Conservation (phyloP, 176 grass and related monocot species). For the Aegilops umbellulata region DNA sequence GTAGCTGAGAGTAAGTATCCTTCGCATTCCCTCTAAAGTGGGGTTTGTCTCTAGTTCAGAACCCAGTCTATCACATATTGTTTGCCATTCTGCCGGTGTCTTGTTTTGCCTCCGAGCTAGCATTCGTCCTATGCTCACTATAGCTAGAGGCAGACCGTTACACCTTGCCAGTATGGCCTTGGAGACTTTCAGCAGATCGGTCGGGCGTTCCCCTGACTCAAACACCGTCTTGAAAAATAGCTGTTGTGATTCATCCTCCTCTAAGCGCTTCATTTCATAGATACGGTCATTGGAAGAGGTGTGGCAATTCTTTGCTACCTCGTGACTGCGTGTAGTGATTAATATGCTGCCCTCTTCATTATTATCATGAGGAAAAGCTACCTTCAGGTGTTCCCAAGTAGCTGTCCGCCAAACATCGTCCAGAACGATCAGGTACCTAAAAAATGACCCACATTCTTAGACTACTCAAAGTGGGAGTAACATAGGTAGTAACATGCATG, state of each 20-base stretch:
- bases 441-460: not conserved
- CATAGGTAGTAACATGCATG: too few relatives aligned
- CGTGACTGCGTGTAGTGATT: slow-evolving; percentile 15
- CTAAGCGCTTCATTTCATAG: not conserved
- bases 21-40: slow-evolving; percentile 1
- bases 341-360: slow-evolving; percentile 24
- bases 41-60: not conserved
- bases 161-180: slow-evolving; percentile 25
- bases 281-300: not conserved
- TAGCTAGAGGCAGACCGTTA: slow-evolving; percentile 31
- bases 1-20: slow-evolving; percentile 30
- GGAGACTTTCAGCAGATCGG: not conserved
- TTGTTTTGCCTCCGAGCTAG: not conserved
- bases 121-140: slow-evolving; percentile 26
- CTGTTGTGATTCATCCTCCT: not conserved
- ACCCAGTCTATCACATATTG: not conserved
- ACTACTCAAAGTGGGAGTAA: too few relatives aligned
- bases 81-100: not conserved
- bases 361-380: slow-evolving; percentile 26
- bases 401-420: slow-evolving; percentile 12
- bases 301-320: slow-evolving; percentile 26
- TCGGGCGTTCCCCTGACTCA: not conserved
- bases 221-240: slow-evolving; percentile 5
- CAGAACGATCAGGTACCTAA: slow-evolving; percentile 26
- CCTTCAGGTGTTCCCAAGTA: slow-evolving; percentile 9